Evolutionary conservation across 805 yeast genomes (phyloP), one percentile per base, ranked within the genome.

Genomic region (Nakazawaea wickerhamii): DNA sequence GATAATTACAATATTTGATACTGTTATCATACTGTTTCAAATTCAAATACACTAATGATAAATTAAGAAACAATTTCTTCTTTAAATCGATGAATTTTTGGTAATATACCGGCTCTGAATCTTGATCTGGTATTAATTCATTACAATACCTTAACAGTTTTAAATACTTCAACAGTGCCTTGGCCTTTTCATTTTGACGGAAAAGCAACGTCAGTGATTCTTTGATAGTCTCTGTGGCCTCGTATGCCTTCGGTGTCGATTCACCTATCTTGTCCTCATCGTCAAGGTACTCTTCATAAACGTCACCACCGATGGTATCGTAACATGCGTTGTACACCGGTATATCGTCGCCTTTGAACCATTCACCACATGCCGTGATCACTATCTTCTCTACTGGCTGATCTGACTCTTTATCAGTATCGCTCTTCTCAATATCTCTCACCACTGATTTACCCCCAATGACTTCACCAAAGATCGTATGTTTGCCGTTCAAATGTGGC

Each of bases 401-500:
- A 5, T 74, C 69, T 21, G n/a, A n/a, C n/a, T 72, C 69, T 18
- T 71, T 63, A 26, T 71, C 67, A 1, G 71, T 68, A 5, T 61
- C 50, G 2, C 71, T 67, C 36, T 68, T 65, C 57, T 84, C 95
- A 17, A 83, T 63, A 21, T 78, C 79, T 52, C 90, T 67, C 0
- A 84, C 70, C 1, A 84, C 82, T 2, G 82, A 79, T 56, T 81
- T 83, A 14, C 87, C 95, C 51, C 67, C 69, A 6, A 67, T 52
- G 9, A 88, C 89, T 44, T 64, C 65, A 1, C 96, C 96, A 61
- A 89, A 83, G 2, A 86, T 79, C 0, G 90, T 68, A 55, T 86
- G 90, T 51, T 81, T 83, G 0, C 87, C 86, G 33, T 73, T 76
- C 45, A 89, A 63, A 60, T 88, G 96, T 1, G 87, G 82, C 7